Conservation (phyloP, 495 filamentous ascomycete species). For the Pyrenula massariospora region DNA sequence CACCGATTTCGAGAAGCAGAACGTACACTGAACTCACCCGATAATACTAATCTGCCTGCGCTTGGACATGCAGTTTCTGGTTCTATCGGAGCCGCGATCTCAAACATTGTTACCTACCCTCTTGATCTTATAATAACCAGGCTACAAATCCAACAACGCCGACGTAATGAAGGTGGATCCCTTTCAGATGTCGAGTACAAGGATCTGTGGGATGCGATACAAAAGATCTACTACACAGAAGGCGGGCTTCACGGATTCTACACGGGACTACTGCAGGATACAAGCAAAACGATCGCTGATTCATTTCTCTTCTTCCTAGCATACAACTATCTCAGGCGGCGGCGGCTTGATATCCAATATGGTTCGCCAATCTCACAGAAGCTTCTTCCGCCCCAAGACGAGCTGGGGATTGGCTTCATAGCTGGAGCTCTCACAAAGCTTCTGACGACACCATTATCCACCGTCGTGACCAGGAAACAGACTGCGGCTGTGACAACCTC, state of each 20-base stretch:
- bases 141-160: slow-evolving; percentile 67
- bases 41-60: slow-evolving; percentile 55
- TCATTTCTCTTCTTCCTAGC: slow-evolving; percentile 77
- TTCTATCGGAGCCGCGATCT: slow-evolving; percentile 65
- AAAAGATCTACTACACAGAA: slow-evolving; percentile 59
- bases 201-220: slow-evolving; percentile 53
- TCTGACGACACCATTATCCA: slow-evolving; percentile 72
- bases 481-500: slow-evolving; percentile 40
- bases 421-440: slow-evolving; percentile 70
- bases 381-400: slow-evolving; percentile 53
- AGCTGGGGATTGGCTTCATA: slow-evolving; percentile 63
- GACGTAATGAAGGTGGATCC: slow-evolving; percentile 26
- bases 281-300: slow-evolving; percentile 60
- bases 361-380: slow-evolving; percentile 8
- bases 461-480: slow-evolving; percentile 75
- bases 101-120: slow-evolving; percentile 71
- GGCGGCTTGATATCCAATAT: slow-evolving; percentile 27
- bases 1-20: slow-evolving; percentile 29
- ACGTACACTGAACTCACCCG: slow-evolving; percentile 23
- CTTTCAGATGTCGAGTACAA: slow-evolving; percentile 39
- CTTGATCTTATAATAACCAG: slow-evolving; percentile 77
- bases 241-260: slow-evolving; percentile 64
- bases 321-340: slow-evolving; percentile 59
- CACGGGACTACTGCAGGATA: slow-evolving; percentile 60
- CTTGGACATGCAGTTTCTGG: slow-evolving; percentile 82